Conservation (phyloP, 2,329 filamentous ascomycete species). For the Zasmidium citrigriseum region DNA sequence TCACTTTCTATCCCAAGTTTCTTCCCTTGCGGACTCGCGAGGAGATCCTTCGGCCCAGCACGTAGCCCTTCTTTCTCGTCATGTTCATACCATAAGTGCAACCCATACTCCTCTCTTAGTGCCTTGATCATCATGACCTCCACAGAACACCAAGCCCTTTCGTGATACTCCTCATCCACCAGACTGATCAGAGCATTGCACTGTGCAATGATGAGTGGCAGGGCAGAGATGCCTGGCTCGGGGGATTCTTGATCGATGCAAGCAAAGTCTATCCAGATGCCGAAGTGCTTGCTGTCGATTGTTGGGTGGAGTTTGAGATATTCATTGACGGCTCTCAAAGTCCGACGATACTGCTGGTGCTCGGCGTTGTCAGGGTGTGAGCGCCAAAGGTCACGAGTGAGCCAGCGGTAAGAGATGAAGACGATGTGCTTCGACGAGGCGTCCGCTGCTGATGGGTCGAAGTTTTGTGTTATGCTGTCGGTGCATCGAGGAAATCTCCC, state of each 20-base stretch:
- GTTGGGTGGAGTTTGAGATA: neutral
- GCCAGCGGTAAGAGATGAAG: constrained; percentile 11
- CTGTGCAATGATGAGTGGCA: constrained; percentile 42
- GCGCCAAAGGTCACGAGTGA: neutral
- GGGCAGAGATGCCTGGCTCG: constrained; percentile 37
- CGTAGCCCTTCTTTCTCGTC: neutral
- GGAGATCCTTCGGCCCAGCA: neutral
- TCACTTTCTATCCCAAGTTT: neutral
- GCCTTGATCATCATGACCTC: constrained; percentile 27
- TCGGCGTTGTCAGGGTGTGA: constrained; percentile 1
- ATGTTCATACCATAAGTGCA: constrained; percentile 1
- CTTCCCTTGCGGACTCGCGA: neutral
- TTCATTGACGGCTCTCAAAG: neutral
- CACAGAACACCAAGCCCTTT: constrained; percentile 42
- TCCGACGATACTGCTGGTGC: constrained; percentile 2
- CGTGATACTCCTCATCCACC: constrained; percentile 38
- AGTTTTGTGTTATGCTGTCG: constrained; percentile 4
- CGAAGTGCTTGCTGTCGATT: neutral
- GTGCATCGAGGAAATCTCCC: constrained; percentile 2
- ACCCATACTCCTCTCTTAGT: neutral
- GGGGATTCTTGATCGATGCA: constrained; percentile 42
- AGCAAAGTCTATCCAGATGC: constrained; percentile 37
- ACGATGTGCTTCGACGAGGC: neutral
- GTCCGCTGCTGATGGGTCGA: neutral
- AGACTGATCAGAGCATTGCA: constrained; percentile 46